Evolutionary conservation across 2,329 filamentous ascomycete genomes (phyloP), one percentile per base, ranked within the genome.

Genomic region (Ophiostoma montium): DNA sequence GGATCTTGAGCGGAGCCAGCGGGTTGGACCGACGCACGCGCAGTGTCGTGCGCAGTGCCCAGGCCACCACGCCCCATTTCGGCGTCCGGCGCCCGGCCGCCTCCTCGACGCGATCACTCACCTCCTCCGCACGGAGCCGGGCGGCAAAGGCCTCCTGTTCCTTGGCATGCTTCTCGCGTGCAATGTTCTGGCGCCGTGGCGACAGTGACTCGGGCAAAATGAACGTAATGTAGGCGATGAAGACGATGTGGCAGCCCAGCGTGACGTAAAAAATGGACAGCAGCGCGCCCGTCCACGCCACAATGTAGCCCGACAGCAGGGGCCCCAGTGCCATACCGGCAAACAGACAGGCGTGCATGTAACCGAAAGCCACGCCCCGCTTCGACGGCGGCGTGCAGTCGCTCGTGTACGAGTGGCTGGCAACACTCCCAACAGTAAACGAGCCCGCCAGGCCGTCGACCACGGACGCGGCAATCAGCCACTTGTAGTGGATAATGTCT

Each of bases 311-410:
- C 0, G 88, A 83, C 19, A 94, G 60, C 3, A 94, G 72, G 8
- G 92, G 92, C 0, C 92, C 92, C 31, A 90, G 65, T 0, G 92
- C 90, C 42, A 96, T 78, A n/a, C 92, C 92, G 2, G 76, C 74
- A 63, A 95, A 96, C 9, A 98, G 70, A 56, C 83, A 88, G 11
- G 86, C 88, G 58, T 96, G 86, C 58, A 96, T 82, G 61, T 89
- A 90, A 7, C 87, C 89, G 62, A 96, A 92, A 5, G 81, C 78
- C 8, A 94, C 84, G 52, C 83, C 85, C 18, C 92, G 80, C 59
- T 78, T 78, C 30, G 84, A 82, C 0, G 88, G 85, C 4, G 84
- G 71, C 0, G 88, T 90, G 64, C 87, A 95, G 63, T 98, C 92
- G 36, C 86, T 82, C 12, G 85, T 82, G 63, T 96, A 98, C 0